Percentiles rank a stretch among this genome's conserved stretches.
Conservation (phyloP, 495 filamentous ascomycete species). For the Annulohypoxylon bovei region DNA sequence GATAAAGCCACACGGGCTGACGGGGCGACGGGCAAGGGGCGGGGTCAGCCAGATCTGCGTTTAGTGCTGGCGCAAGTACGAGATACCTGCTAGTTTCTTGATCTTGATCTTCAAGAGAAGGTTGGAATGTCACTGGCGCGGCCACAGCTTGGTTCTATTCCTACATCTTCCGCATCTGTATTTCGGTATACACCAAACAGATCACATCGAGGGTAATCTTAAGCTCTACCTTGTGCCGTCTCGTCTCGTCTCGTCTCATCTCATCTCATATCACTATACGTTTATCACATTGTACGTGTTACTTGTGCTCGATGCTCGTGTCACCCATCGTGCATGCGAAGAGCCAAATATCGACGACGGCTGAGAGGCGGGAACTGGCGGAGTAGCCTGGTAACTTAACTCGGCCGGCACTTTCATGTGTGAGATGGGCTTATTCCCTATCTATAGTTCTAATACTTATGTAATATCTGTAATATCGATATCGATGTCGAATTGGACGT, state of each 20-base stretch:
- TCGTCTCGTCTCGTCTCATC: slow-evolving; percentile 30
- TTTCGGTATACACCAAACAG: neutral
- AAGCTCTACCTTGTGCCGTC: neutral
- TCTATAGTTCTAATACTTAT: slow-evolving; percentile 9
- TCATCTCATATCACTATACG: neutral
- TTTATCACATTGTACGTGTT: slow-evolving; percentile 3
- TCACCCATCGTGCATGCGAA: slow-evolving; percentile 23
- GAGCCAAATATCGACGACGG: slow-evolving; percentile 11
- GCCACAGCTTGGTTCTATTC: neutral
- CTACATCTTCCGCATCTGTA: slow-evolving; percentile 6
- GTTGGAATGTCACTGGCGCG: neutral
- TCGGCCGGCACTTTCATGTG: slow-evolving; percentile 30
- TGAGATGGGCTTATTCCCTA: slow-evolving; percentile 25
- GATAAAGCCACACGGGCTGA: slow-evolving; percentile 30
- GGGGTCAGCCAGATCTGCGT: slow-evolving; percentile 13
- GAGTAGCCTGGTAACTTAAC: slow-evolving; percentile 27
- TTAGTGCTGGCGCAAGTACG: neutral
- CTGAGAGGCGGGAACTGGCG: slow-evolving; percentile 33
- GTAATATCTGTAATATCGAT: neutral
- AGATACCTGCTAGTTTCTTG: neutral
- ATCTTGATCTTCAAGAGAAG: no score
- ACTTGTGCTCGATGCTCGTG: slow-evolving; percentile 10
- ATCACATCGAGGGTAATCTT: neutral
- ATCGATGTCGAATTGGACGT: neutral
- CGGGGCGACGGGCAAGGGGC: neutral